Percentiles rank a stretch among this genome's conserved stretches.
These are phyloP conservation scores for Hevea brasiliensis DNA, from an alignment of 345 rosid species.

Conservation along the genomic window DNA sequence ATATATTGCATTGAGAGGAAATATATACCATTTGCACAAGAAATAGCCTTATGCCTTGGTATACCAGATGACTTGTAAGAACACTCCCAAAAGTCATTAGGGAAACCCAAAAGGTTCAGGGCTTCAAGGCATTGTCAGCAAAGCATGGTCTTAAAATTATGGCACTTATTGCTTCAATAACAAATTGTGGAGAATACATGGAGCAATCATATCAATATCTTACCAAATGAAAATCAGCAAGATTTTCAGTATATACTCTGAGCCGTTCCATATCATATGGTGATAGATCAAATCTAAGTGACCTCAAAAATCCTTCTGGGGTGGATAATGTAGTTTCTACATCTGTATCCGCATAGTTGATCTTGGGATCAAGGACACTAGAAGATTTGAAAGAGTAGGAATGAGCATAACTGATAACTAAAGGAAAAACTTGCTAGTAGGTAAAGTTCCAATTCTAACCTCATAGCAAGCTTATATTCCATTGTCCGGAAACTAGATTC, in stretches of 20 bases:
- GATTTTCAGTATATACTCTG: slow-evolving; percentile 63
- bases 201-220: slow-evolving; percentile 21
- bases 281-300: slow-evolving; percentile 47
- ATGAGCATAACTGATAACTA: slow-evolving; percentile 16
- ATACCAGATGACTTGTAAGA: not conserved
- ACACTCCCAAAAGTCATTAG: not conserved
- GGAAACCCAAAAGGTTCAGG: not conserved
- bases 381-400: slow-evolving; percentile 18
- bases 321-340: slow-evolving; percentile 29
- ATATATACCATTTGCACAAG: not conserved
- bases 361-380: slow-evolving; percentile 88
- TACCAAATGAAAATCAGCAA: slow-evolving; percentile 69
- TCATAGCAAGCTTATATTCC: slow-evolving; percentile 95
- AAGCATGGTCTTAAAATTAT: too few relatives aligned
- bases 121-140: not conserved
- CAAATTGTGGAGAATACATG: not conserved
- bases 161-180: not conserved
- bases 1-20: not conserved
- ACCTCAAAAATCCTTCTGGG: slow-evolving; percentile 55
- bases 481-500: slow-evolving; percentile 52
- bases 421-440: slow-evolving; percentile 10
- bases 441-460: slow-evolving; percentile 43
- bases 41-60: too few relatives aligned
- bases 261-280: slow-evolving; percentile 69
- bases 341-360: slow-evolving; percentile 47